These are phyloP conservation scores for Biancaea sappan DNA, from an alignment of 306 rosid genomes.

Conservation along the genomic window DNA sequence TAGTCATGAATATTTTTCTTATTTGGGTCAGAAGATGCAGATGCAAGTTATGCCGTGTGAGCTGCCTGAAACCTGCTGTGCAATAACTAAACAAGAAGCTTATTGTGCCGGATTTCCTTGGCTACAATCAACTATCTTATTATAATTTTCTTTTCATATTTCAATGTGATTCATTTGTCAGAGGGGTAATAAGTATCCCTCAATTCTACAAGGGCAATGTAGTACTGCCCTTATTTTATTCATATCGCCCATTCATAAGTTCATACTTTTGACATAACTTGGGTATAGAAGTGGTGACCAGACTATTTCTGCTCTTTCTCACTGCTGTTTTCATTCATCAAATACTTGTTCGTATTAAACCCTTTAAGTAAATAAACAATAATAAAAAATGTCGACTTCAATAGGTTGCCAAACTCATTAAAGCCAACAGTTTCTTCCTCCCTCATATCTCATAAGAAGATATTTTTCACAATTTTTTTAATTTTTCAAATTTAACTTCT, in stretches of 20 bases:
- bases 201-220: not conserved
- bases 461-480: constrained; percentile 10
- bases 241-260: no score
- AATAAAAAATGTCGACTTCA: not conserved
- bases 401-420: not conserved
- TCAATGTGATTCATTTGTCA: not conserved
- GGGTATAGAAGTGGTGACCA: not conserved
- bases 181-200: not conserved
- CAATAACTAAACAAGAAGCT: no score
- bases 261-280: constrained; percentile 1
- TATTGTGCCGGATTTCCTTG: not conserved
- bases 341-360: not conserved
- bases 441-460: not conserved
- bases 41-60: not conserved
- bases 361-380: not conserved
- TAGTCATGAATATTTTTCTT: no score
- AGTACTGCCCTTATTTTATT: not conserved
- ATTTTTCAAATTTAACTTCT: constrained; percentile 6
- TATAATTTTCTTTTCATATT: not conserved
- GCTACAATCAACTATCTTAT: not conserved
- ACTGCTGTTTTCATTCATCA: constrained; percentile 23
- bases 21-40: no score
- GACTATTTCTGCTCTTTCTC: constrained; percentile 8
- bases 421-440: not conserved
- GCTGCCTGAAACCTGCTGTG: no score